phyloP scores from a whole-genome alignment of 164 flowering plant species.

The Magnolia kwangsiensis region DNA sequence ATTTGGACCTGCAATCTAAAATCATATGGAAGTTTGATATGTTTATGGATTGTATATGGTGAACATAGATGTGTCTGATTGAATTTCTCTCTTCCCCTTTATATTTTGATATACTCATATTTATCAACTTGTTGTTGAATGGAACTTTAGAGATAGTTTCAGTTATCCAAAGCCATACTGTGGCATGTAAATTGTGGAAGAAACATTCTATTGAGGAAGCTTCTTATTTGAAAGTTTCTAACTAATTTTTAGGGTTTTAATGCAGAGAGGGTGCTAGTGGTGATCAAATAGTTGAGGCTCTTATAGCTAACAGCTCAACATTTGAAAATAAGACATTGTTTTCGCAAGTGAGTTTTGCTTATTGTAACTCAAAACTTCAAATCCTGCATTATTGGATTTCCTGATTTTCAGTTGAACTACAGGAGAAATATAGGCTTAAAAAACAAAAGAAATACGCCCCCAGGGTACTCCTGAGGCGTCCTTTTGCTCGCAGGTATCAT shows the following conservation, averaged over 20 bases:
- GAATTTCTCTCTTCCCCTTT: too few species aligned
- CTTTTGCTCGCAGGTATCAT: constrained; percentile 74
- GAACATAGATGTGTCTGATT: background rate
- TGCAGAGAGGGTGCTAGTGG: constrained; percentile 87
- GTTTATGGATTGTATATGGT: background rate
- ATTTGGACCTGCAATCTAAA: background rate
- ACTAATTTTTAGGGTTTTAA: constrained; percentile 13
- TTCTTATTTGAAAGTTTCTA: background rate
- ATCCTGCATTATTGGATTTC: background rate
- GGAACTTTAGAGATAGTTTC: background rate
- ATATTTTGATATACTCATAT: too few species aligned
- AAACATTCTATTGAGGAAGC: background rate
- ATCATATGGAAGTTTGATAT: background rate
- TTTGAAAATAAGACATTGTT: constrained; percentile 83
- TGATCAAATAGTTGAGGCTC: constrained; percentile 84
- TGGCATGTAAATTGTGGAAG: background rate
- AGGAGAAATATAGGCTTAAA: constrained; percentile 85
- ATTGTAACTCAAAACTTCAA: background rate
- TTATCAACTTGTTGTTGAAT: background rate
- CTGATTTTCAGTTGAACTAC: constrained; percentile 28
- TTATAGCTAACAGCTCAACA: constrained; percentile 88
- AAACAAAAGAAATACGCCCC: constrained; percentile 99
- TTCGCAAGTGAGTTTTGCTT: constrained; percentile 63
- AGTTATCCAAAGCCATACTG: background rate
- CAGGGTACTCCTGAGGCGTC: constrained; percentile 81